A percentile compares a stretch with the other conserved stretches of the same genome.
Conservation (phyloP, 2,329 filamentous ascomycete genomes). For the Biscogniauxia marginata region DNA sequence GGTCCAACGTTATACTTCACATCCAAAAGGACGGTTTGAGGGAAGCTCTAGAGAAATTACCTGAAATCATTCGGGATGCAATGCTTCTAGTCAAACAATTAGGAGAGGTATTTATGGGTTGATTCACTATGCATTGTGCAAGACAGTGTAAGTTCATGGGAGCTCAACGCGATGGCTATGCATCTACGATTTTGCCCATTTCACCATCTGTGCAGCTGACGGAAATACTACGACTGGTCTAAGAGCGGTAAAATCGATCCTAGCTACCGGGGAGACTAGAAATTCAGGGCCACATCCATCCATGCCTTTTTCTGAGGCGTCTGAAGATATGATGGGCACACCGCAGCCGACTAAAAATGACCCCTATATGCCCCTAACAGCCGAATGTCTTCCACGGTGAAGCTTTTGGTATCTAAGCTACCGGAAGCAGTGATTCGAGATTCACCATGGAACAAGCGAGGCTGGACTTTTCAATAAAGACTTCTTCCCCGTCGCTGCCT, state of each 20-base stretch:
- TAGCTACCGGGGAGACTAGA: no score
- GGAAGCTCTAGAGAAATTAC: neutral
- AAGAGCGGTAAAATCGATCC: neutral
- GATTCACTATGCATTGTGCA: neutral
- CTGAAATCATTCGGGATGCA: neutral
- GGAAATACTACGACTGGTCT: neutral
- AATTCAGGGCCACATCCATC: no score
- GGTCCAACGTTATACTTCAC: neutral
- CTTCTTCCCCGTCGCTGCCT: slow-evolving; percentile 3
- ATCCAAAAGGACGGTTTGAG: neutral
- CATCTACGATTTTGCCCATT: neutral
- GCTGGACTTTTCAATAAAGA: slow-evolving; percentile 6
- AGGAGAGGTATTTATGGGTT: neutral
- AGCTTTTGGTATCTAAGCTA: neutral
- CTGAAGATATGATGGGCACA: no score
- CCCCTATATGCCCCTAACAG: neutral
- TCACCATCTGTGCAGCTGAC: slow-evolving; percentile 4
- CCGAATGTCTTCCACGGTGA: neutral
- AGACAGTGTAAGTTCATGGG: neutral
- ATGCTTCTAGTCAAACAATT: neutral
- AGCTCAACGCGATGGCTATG: neutral
- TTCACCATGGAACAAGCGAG: slow-evolving; percentile 1
- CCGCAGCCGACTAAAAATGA: no score
- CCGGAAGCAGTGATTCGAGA: neutral
- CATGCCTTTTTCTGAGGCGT: no score